These are phyloP conservation scores for Sporobolomyces roseus DNA, from an alignment of 768 basidiomycete genomes.

Conservation along the genomic window DNA sequence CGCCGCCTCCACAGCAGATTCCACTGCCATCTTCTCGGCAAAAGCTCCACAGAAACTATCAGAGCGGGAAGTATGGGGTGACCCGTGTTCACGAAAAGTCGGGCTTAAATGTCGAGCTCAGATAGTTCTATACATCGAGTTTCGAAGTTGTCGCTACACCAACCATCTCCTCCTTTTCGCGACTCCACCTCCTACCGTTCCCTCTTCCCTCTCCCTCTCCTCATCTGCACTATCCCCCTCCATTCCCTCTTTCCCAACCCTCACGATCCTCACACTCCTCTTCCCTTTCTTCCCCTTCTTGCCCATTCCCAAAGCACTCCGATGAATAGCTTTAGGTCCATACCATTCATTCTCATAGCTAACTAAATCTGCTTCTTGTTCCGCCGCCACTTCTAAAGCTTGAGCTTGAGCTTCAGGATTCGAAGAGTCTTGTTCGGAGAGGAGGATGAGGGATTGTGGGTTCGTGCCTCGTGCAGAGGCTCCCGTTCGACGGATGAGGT, in stretches of 20 bases:
- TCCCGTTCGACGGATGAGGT: constrained; percentile 31
- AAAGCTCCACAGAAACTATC: too few relatives aligned
- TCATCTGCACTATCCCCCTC: background rate
- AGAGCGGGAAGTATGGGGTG: too few relatives aligned
- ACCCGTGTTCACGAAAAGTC: too few relatives aligned
- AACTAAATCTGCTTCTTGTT: constrained; percentile 33
- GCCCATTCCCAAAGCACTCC: background rate
- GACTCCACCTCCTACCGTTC: background rate
- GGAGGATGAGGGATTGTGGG: too few relatives aligned
- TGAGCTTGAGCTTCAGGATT: background rate
- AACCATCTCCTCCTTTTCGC: background rate
- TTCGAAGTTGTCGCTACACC: too few relatives aligned
- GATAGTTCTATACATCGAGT: too few relatives aligned
- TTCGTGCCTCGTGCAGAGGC: background rate
- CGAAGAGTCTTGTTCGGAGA: too few relatives aligned
- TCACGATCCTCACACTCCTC: constrained; percentile 8
- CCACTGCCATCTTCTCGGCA: too few relatives aligned
- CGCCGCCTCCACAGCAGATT: too few relatives aligned
- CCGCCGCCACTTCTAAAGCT: constrained; percentile 3
- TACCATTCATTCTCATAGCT: constrained; percentile 39
- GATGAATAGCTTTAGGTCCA: background rate
- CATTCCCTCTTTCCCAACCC: background rate
- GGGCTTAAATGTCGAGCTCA: too few relatives aligned
- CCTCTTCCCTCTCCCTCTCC: background rate
- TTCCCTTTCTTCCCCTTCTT: background rate